These are phyloP conservation scores for Ophidiomyces ophidiicola DNA, from an alignment of 2,329 filamentous ascomycete genomes.

Conservation along the genomic window DNA sequence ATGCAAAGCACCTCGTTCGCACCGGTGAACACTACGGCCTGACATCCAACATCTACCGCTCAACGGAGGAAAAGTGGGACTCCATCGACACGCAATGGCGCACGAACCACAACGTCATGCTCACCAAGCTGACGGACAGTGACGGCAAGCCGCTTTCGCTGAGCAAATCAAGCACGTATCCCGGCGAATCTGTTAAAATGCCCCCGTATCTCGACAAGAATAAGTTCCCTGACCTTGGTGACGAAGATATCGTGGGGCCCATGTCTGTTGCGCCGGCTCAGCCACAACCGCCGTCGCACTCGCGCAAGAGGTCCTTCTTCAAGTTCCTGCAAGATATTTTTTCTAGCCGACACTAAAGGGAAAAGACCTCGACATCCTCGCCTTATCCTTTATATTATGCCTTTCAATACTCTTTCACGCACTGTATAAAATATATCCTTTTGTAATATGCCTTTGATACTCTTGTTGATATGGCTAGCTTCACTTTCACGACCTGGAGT, in stretches of 20 bases:
- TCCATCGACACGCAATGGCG: constrained; percentile 67
- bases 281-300: constrained; percentile 31
- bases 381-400: not conserved
- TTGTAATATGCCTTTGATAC: constrained; percentile 6
- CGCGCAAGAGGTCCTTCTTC: constrained; percentile 34
- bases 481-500: constrained; percentile 8
- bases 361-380: constrained; percentile 3
- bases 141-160: constrained; percentile 29
- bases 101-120: constrained; percentile 52
- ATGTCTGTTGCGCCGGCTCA: constrained; percentile 49
- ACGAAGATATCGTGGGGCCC: constrained; percentile 85
- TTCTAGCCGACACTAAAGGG: constrained; percentile 17
- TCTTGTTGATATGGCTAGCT: not conserved
- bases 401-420: not conserved
- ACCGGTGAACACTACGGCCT: constrained; percentile 82
- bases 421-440: constrained; percentile 9
- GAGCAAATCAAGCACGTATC: constrained; percentile 29
- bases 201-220: constrained; percentile 43
- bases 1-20: constrained; percentile 75
- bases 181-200: constrained; percentile 40
- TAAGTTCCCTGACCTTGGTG: constrained; percentile 79
- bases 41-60: constrained; percentile 74
- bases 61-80: constrained; percentile 83
- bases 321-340: constrained; percentile 33
- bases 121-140: constrained; percentile 36